Percentiles rank a stretch among this genome's conserved stretches.
phyloP scores from a whole-genome alignment of 257 asterid species.

The Solanum chiquidenum region DNA sequence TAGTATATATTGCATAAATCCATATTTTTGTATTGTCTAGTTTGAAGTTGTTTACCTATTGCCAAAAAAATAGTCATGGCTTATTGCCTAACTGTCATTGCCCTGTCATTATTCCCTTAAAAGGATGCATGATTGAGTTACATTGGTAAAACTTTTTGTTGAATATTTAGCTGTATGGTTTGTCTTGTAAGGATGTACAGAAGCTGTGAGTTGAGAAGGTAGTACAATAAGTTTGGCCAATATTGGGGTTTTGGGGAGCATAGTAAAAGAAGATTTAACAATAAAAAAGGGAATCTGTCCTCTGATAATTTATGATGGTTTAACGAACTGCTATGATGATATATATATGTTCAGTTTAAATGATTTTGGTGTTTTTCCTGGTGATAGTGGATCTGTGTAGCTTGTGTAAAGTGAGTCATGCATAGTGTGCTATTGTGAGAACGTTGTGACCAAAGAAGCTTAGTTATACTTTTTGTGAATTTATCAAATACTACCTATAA shows the following conservation, averaged over 20 bases:
- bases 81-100: neutral
- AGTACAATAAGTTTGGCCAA: neutral
- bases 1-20: neutral
- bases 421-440: neutral
- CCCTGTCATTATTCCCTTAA: neutral
- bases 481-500: neutral
- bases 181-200: neutral
- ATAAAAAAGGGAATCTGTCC: neutral
- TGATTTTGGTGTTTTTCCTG: neutral
- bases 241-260: neutral
- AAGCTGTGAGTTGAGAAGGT: neutral
- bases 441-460: neutral
- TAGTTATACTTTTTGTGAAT: neutral
- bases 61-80: neutral
- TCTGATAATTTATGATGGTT: neutral
- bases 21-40: neutral
- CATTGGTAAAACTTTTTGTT: neutral
- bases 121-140: neutral
- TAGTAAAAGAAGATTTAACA: neutral
- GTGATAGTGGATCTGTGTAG: neutral
- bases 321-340: neutral
- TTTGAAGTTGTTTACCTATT: neutral
- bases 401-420: neutral
- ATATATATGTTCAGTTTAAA: neutral
- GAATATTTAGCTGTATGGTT: neutral